Evolutionary conservation across 2,329 filamentous ascomycete species (phyloP).

Genomic region (Biscogniauxia mediterranea): DNA sequence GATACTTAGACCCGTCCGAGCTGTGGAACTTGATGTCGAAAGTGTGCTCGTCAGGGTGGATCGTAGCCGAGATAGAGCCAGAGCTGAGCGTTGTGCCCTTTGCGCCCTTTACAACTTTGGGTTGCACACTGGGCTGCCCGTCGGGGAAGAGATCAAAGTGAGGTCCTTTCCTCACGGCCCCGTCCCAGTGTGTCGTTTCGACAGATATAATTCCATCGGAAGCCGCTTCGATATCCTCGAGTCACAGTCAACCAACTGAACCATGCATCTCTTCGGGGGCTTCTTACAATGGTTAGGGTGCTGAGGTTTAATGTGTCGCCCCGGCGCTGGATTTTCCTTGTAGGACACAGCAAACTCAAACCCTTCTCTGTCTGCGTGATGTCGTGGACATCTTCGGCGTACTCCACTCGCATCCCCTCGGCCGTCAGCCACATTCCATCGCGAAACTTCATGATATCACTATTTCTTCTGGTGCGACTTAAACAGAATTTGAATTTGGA

Average conservation of each 20-base stretch:
- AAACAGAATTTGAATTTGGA: background rate
- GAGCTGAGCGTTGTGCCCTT: slow-evolving; percentile 49
- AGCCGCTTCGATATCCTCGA: slow-evolving; percentile 53
- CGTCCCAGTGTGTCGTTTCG: slow-evolving; percentile 57
- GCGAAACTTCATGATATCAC: slow-evolving; percentile 56
- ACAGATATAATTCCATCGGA: slow-evolving; percentile 60
- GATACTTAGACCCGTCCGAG: slow-evolving; percentile 44
- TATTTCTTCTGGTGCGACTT: background rate
- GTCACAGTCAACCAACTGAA: slow-evolving; percentile 8
- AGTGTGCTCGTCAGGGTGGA: slow-evolving; percentile 45
- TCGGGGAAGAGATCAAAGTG: slow-evolving; percentile 57
- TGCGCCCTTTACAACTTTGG: slow-evolving; percentile 40
- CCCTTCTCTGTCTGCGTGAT: slow-evolving; percentile 47
- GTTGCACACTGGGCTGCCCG: slow-evolving; percentile 43
- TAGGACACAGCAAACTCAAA: slow-evolving; percentile 56
- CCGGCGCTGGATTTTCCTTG: slow-evolving; percentile 50
- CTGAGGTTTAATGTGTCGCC: slow-evolving; percentile 56
- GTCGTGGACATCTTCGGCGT: slow-evolving; percentile 63
- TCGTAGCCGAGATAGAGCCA: slow-evolving; percentile 51
- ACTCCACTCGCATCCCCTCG: slow-evolving; percentile 59
- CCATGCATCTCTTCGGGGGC: background rate
- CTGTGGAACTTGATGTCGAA: slow-evolving; percentile 58
- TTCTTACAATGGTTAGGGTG: slow-evolving; percentile 50
- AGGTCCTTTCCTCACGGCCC: slow-evolving; percentile 50
- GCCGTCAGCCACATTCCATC: slow-evolving; percentile 67